phyloP scores from a whole-genome alignment of 352 stramenopile species.

The Discostella stelligera region DNA sequence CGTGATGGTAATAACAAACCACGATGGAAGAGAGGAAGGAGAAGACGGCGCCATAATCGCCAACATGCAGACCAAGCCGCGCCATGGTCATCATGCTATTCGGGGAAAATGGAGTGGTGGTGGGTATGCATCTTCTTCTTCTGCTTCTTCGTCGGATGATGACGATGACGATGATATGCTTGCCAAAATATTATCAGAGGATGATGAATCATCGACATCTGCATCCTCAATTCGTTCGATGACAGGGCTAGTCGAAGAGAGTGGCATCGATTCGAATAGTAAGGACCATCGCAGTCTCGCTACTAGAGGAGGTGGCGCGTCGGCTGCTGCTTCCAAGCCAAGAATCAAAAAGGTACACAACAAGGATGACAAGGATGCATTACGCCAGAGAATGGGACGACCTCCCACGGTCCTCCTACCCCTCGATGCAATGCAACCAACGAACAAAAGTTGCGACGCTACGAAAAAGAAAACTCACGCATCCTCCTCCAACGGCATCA shows the following conservation, averaged over 20 bases:
- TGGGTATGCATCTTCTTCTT: neutral
- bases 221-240: neutral
- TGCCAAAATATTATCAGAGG: neutral
- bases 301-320: neutral
- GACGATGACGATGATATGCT: neutral
- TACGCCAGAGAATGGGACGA: constrained; percentile 19
- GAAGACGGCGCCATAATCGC: neutral
- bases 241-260: neutral
- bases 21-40: neutral
- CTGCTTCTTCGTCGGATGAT: neutral
- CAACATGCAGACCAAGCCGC: neutral
- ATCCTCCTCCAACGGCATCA: neutral
- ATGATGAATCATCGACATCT: neutral
- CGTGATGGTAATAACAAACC: neutral
- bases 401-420: constrained; percentile 24
- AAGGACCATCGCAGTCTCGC: too few species aligned
- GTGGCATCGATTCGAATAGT: neutral
- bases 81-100: neutral
- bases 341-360: neutral
- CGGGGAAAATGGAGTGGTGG: neutral
- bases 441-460: neutral
- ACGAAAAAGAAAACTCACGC: neutral
- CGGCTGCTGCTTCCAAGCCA: neutral
- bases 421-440: neutral
- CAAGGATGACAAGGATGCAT: constrained; percentile 5